Percentiles rank a stretch among this genome's conserved stretches.
phyloP scores from a whole-genome alignment of 768 basidiomycete genomes.

The Suillus ampliporus region DNA sequence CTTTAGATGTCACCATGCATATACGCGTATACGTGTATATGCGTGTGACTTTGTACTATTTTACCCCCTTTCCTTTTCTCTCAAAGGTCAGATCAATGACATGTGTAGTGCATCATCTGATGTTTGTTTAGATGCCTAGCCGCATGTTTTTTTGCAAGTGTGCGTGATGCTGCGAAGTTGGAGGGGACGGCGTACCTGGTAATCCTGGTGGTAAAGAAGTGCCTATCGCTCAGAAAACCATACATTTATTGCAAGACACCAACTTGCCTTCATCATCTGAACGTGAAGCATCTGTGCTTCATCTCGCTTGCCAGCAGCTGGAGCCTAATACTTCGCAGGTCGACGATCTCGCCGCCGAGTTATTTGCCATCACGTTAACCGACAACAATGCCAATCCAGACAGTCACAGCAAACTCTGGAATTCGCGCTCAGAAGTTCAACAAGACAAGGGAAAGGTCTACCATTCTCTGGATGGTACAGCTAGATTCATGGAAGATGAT shows the following conservation, averaged over 20 bases:
- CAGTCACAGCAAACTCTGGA: constrained; percentile 1
- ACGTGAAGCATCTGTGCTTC: background rate
- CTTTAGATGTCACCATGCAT: too few relatives aligned
- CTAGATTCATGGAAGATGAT: background rate
- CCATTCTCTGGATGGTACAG: background rate
- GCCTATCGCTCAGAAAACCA: background rate
- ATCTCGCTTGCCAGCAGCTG: background rate
- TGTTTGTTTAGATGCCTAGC: background rate
- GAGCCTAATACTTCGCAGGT: background rate
- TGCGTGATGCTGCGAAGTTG: background rate
- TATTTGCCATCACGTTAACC: background rate
- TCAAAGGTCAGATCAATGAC: background rate
- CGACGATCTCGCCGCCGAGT: background rate
- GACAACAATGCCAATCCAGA: background rate
- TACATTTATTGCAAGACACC: background rate
- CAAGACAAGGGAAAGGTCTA: background rate
- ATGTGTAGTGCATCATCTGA: too few relatives aligned
- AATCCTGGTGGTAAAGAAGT: background rate
- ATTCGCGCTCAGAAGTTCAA: background rate
- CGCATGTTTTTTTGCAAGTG: background rate
- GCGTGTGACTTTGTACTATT: too few relatives aligned
- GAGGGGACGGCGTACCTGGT: background rate
- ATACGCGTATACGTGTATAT: too few relatives aligned
- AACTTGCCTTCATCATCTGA: background rate
- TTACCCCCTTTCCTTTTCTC: too few relatives aligned